Conservation (phyloP, 208 protist genomes). For the Trypanosoma melophagium region DNA sequence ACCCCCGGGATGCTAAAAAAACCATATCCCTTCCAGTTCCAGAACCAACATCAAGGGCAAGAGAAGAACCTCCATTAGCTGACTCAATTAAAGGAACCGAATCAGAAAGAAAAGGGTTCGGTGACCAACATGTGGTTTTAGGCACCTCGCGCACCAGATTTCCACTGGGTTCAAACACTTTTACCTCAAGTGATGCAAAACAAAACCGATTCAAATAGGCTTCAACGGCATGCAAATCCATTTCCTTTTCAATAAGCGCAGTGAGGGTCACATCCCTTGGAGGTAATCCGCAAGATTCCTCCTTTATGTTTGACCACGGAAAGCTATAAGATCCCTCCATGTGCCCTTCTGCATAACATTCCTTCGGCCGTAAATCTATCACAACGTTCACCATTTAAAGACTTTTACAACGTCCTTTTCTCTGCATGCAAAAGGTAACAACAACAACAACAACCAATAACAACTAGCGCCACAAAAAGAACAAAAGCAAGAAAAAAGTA, state of each 20-base stretch:
- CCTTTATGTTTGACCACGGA: slow-evolving; percentile 24
- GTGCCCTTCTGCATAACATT: slow-evolving; percentile 23
- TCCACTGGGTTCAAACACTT: background rate
- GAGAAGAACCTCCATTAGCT: slow-evolving; percentile 18
- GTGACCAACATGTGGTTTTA: slow-evolving; percentile 31
- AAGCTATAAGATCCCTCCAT: slow-evolving; percentile 28
- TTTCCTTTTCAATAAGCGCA: slow-evolving; percentile 20
- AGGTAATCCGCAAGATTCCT: slow-evolving; percentile 26
- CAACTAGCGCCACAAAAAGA: too few relatives aligned
- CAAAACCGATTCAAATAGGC: slow-evolving; percentile 19
- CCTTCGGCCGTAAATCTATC: slow-evolving; percentile 11
- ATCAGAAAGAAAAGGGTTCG: slow-evolving; percentile 38
- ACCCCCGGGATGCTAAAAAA: slow-evolving; percentile 42
- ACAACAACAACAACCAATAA: background rate
- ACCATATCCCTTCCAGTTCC: slow-evolving; percentile 48
- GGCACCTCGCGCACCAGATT: slow-evolving; percentile 5
- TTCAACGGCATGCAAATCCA: slow-evolving; percentile 1
- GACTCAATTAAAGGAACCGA: slow-evolving; percentile 15
- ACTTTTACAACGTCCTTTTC: background rate
- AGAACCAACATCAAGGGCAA: slow-evolving; percentile 43
- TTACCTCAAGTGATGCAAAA: slow-evolving; percentile 11
- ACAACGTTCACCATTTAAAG: slow-evolving; percentile 22
- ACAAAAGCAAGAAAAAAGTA: too few relatives aligned
- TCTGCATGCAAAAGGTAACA: background rate
- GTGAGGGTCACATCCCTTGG: slow-evolving; percentile 21